phyloP scores from a whole-genome alignment of 2,329 filamentous ascomycete genomes.

The Chrysoporthe deuterocubensis region DNA sequence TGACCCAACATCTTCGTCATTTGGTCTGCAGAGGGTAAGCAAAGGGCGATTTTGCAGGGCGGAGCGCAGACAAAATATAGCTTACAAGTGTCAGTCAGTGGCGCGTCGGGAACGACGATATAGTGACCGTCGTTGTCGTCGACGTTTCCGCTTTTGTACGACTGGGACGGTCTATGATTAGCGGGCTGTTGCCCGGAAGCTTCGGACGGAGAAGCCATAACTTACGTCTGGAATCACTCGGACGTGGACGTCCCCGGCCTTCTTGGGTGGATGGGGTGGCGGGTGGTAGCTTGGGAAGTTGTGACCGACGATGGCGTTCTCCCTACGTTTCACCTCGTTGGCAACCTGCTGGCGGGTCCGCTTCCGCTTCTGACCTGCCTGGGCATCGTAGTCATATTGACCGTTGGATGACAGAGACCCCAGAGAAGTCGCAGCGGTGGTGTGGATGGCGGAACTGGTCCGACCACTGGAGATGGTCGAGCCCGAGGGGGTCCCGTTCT shows the following conservation, averaged over 20 bases:
- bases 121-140: constrained; percentile 98
- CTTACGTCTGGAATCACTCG: constrained; percentile 67
- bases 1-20: constrained; percentile 90
- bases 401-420: constrained; percentile 68
- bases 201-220: constrained; percentile 28
- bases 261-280: constrained; percentile 85
- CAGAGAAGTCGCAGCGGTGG: constrained; percentile 86
- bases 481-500: constrained; percentile 63
- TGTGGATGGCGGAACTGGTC: constrained; percentile 79
- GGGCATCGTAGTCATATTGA: constrained; percentile 68
- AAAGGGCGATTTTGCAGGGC: neutral
- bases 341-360: constrained; percentile 78
- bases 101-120: constrained; percentile 84
- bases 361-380: constrained; percentile 87
- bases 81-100: constrained; percentile 89
- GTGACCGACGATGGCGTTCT: constrained; percentile 71
- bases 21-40: constrained; percentile 65
- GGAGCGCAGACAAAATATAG: constrained; percentile 31
- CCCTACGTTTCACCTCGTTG: constrained; percentile 79
- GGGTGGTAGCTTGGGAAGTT: constrained; percentile 81
- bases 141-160: constrained; percentile 68
- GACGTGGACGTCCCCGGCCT: constrained; percentile 78
- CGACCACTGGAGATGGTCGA: constrained; percentile 78
- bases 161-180: constrained; percentile 11
- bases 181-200: constrained; percentile 3